Base-by-base conservation (phyloP, 2,329 filamentous ascomycete genomes). In the Sporothrix luriei region DNA sequence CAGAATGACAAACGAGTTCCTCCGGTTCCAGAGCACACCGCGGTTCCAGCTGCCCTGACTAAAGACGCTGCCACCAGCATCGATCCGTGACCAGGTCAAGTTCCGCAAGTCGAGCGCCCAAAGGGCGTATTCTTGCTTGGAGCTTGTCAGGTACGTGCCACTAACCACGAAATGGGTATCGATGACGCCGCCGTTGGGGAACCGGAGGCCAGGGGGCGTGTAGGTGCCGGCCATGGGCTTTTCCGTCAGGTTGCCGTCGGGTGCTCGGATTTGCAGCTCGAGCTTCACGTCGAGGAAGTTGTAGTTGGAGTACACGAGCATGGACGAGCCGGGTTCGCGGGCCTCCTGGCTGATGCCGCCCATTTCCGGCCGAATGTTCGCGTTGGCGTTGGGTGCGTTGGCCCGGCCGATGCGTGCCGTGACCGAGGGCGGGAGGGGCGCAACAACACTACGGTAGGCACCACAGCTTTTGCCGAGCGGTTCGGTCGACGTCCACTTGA, bases 271-370 rank as follows among this genome's bases (percentile, higher is more conserved):
- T 79, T 98, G 95, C 49, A 99, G 83, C 79, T 99, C 95, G 29
- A 99, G 83, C 78, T 97, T 98, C 74, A 99, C 95, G 75, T 99
- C 94, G 69, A 99, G 80, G 76, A 99, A 99, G 79, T 99, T 98
- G 80, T 99, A 99, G 78, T 99, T 99, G 29, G 94, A 98, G 79
- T 99, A 99, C 59, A 99, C 96, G 72, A 99, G 85, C 93, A 98
- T 97, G 1, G 88, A 89, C 1, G 87, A 88, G 7, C 86, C 87
- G 0, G 85, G 78, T 65, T 90, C 87, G 40, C 84, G 83, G 4
- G 82, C 78, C 73, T 89, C 86, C 68, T 84, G 83, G 73, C 83
- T 84, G 72, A 84, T 82, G n/a, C 79, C 79, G 14, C 79, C 79
- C 24, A 78, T 78, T 6, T 86, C 84, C 3, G 77, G 76, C 7